These are phyloP conservation scores for Eucalyptus fibrosa DNA, from an alignment of 345 rosid genomes.

Conservation along the genomic window DNA sequence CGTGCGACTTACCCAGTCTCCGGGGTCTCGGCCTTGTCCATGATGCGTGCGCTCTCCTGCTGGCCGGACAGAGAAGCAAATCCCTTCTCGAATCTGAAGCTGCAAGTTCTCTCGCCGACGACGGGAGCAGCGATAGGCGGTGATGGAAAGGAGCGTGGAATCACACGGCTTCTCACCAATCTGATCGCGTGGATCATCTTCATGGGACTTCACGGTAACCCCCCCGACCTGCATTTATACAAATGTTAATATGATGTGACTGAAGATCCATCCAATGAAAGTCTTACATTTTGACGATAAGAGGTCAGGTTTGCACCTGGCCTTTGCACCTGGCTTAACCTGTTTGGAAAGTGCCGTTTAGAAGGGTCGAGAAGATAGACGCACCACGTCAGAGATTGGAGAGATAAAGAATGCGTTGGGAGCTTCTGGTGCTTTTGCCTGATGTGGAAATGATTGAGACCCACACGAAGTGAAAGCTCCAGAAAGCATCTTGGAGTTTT, in stretches of 20 bases:
- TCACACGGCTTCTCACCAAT: neutral
- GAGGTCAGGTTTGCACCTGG: neutral
- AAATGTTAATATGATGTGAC: neutral
- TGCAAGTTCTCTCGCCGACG: neutral
- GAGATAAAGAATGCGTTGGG: neutral
- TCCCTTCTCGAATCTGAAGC: neutral
- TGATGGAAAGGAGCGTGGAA: neutral
- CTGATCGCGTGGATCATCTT: neutral
- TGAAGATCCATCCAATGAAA: neutral
- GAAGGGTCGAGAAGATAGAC: neutral
- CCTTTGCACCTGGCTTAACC: neutral
- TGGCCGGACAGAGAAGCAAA: neutral
- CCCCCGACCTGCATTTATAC: neutral
- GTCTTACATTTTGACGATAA: neutral
- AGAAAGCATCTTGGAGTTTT: fast-evolving
- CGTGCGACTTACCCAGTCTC: neutral
- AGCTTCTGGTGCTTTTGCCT: neutral
- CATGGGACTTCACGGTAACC: neutral
- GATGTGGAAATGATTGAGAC: neutral
- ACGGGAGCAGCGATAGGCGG: neutral
- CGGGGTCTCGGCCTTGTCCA: neutral
- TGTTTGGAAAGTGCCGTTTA: neutral
- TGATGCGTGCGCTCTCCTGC: neutral
- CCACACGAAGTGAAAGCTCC: neutral
- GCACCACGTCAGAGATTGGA: neutral